Base-by-base conservation (phyloP, 352 stramenopile genomes). In the Phytophthora europaea region DNA sequence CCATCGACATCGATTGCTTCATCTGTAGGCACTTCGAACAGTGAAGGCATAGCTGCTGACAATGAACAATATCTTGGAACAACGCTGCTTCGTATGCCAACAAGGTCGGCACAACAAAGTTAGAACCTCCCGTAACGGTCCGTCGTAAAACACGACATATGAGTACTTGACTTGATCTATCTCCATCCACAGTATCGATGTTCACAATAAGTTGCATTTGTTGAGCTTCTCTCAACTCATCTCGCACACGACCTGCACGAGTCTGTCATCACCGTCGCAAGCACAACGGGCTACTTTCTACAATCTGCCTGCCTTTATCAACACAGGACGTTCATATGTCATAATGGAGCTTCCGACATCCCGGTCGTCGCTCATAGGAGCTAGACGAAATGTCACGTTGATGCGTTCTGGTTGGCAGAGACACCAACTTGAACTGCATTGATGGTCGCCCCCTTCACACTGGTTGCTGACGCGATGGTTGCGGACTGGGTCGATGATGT, bases 151-250 rank as follows among this genome's bases (percentile, higher is more conserved):
- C 43, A 50, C 9, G 43, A 9, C 43, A 50, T 15, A 16, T 16
- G 34, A 43, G 34, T 1, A 50, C 43, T 50, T 50, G 38, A 15
- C 28, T 15, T n/a, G 15, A 47, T 47, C 1, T 10, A 23, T 50
- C 43, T 22, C 43, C 6, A n/a, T 28, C 15, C 50, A 15, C 50
- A 20, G 50, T 61, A 54, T 76, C 28, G 28, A 31, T 60, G 53
- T 76, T 79, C 72, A 76, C 67, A 79, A 70, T 75, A 72, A 26
- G 53, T 73, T 76, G 67, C 61, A 79, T 79, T 79, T 76, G 67
- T 70, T 70, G 72, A 58, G 50, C 57, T 76, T 64, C 40, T 52
- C 45, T 60, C 57, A 62, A 45, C 57, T 73, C 61, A 62, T 71
- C 54, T 78, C 52, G 59, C 28, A 23, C 26, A 53, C 47, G 20